These are phyloP conservation scores for Aristolochia californica DNA, from an alignment of 164 flowering plant genomes.

Conservation along the genomic window DNA sequence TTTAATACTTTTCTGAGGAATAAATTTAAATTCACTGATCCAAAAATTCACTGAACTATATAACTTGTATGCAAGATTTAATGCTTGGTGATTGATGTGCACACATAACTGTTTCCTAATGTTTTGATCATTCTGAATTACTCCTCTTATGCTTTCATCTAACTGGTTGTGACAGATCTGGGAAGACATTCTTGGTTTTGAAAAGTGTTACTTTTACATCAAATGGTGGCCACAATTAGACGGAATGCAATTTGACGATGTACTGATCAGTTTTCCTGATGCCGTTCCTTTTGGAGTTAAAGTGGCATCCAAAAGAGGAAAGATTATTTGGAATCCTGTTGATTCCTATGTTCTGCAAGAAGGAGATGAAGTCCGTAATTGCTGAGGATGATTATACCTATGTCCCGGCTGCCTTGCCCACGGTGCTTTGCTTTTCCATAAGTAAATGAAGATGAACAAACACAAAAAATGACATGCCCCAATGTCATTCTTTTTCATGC, in stretches of 20 bases:
- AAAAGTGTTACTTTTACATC: constrained; percentile 79
- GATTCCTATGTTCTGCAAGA: constrained; percentile 66
- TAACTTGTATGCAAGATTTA: too few species aligned
- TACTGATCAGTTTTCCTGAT: constrained; percentile 67
- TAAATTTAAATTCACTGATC: too few species aligned
- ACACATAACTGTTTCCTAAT: too few species aligned
- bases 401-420: constrained; percentile 51
- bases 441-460: neutral
- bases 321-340: constrained; percentile 67
- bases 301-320: constrained; percentile 56
- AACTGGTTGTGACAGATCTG: constrained; percentile 41
- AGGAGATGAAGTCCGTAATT: constrained; percentile 77
- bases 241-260: constrained; percentile 76
- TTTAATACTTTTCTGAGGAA: too few species aligned
- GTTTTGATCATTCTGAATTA: neutral
- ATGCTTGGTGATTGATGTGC: too few species aligned
- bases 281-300: constrained; percentile 85
- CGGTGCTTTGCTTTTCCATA: constrained; percentile 42
- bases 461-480: too few species aligned
- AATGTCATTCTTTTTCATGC: neutral
- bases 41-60: too few species aligned
- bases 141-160: neutral
- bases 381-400: constrained; percentile 85
- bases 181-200: constrained; percentile 91
- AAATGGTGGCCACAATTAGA: constrained; percentile 74